These are phyloP conservation scores for Vaccinium myrtillus DNA, from an alignment of 148 eudicot species.

Conservation along the genomic window DNA sequence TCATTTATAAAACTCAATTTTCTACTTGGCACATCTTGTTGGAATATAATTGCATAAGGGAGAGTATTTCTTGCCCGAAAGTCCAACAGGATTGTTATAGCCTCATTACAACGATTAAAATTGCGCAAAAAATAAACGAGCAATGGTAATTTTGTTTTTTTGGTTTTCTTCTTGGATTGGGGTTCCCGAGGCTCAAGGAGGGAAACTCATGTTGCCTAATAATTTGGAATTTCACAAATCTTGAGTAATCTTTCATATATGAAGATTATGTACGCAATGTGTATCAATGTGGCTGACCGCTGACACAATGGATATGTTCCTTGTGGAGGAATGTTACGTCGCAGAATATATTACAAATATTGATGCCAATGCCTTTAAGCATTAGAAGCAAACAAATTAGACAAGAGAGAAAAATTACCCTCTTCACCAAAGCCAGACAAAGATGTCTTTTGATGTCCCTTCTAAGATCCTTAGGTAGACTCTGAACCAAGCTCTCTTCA, in stretches of 20 bases:
- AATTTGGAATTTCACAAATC: neutral
- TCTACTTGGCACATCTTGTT: neutral
- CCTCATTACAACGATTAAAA: neutral
- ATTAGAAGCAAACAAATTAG: neutral
- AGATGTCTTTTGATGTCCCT: slow-evolving; percentile 92
- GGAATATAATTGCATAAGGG: neutral
- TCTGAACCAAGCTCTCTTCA: slow-evolving; percentile 76
- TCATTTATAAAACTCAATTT: neutral
- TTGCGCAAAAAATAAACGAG: neutral
- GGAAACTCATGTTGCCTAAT: neutral
- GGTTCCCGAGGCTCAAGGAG: neutral
- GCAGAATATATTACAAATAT: neutral
- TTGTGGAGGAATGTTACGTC: neutral
- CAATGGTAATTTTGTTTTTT: neutral
- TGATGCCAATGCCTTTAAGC: neutral
- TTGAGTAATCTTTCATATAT: neutral
- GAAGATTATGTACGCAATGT: neutral
- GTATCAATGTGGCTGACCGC: neutral
- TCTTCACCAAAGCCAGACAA: slow-evolving; percentile 81
- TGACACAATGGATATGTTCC: neutral
- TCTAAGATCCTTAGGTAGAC: slow-evolving; percentile 81
- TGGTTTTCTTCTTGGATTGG: neutral
- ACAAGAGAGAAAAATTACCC: slow-evolving; percentile 41
- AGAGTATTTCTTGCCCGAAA: neutral
- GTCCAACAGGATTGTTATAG: neutral